Evolutionary conservation across 2,329 filamentous ascomycete species (phyloP).

Genomic region (Penicillium sp.): DNA sequence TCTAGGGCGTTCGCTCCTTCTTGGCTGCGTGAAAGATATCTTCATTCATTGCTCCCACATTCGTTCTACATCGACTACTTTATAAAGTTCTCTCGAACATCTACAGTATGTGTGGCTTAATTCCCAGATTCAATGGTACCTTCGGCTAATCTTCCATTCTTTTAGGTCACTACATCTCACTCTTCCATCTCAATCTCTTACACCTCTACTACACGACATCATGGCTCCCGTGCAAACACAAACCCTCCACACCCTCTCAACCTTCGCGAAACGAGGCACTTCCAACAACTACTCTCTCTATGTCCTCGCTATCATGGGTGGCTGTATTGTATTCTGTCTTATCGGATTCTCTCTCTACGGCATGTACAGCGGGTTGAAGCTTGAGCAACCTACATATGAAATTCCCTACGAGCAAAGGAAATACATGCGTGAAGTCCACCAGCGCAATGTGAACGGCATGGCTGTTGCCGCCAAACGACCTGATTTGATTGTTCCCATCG

Average conservation of each 20-base stretch:
- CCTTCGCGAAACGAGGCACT: slow-evolving; percentile 15
- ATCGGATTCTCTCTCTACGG: slow-evolving; percentile 21
- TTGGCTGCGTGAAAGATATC: background rate
- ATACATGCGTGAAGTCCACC: slow-evolving; percentile 32
- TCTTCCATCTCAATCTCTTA: background rate
- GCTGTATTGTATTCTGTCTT: slow-evolving; percentile 25
- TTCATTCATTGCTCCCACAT: background rate
- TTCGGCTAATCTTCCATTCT: background rate
- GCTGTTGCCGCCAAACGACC: slow-evolving; percentile 20
- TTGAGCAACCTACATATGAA: slow-evolving; percentile 9
- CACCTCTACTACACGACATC: background rate
- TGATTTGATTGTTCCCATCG: slow-evolving; percentile 21
- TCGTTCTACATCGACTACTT: background rate
- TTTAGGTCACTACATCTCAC: background rate
- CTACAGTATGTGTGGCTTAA: background rate
- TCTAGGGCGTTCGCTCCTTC: background rate
- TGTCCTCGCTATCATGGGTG: slow-evolving; percentile 27
- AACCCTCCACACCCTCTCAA: background rate
- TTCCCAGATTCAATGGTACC: background rate
- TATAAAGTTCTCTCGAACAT: background rate
- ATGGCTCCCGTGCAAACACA: background rate
- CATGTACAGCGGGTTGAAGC: slow-evolving; percentile 25
- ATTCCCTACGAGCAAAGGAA: slow-evolving; percentile 24
- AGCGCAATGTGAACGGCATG: slow-evolving; percentile 23
- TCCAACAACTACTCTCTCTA: slow-evolving; percentile 22